A percentile compares a stretch with the other conserved stretches of the same genome.
Conservation (phyloP, 495 filamentous ascomycete species). For the Penicillium nucicola region DNA sequence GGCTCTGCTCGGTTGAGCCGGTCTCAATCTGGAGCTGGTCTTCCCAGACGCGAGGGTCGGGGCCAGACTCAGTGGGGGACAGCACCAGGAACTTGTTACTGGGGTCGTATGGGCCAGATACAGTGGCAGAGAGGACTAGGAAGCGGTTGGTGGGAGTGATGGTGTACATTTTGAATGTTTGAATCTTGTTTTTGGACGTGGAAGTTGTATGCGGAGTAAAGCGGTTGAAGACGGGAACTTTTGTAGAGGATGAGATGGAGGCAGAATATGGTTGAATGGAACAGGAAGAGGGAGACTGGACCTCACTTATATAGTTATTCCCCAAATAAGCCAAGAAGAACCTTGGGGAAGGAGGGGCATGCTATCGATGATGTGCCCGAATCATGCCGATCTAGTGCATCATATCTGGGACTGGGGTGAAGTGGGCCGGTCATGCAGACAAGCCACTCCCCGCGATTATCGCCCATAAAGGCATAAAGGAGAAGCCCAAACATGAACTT, state of each 20-base stretch:
- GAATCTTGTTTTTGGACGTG: constrained; percentile 7
- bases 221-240: constrained; percentile 5
- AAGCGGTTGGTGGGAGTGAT: constrained; percentile 34
- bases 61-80: constrained; percentile 37
- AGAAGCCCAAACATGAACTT: constrained; percentile 18
- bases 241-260: background rate
- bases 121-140: constrained; percentile 30
- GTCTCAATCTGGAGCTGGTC: constrained; percentile 22
- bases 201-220: background rate
- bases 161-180: constrained; percentile 41
- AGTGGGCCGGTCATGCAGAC: constrained; percentile 23
- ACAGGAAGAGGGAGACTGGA: constrained; percentile 17
- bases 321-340: constrained; percentile 17
- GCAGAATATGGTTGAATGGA: background rate
- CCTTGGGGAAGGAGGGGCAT: constrained; percentile 26
- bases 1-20: constrained; percentile 5
- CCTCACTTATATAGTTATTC: constrained; percentile 32
- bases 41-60: constrained; percentile 22
- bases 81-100: constrained; percentile 32
- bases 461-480: constrained; percentile 13
- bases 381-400: constrained; percentile 31
- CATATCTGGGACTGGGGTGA: constrained; percentile 20
- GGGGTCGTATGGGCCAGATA: constrained; percentile 17
- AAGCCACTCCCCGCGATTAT: constrained; percentile 22
- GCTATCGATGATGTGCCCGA: constrained; percentile 21